Conservation (phyloP, 2,329 filamentous ascomycete species). For the Fusarium metavorans region DNA sequence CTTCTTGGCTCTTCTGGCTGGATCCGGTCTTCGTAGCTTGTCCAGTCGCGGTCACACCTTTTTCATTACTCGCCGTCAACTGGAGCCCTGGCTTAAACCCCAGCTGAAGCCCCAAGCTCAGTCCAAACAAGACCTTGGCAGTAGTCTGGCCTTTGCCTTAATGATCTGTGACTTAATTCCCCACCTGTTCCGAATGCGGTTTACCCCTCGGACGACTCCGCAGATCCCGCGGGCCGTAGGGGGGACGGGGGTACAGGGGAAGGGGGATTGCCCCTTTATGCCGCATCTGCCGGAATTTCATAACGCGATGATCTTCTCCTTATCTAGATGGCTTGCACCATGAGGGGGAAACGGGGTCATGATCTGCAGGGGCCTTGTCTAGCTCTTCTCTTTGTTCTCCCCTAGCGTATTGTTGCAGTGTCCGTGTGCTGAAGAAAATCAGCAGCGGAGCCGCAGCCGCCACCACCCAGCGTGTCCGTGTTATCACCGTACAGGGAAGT, state of each 20-base stretch:
- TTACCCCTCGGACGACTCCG: neutral
- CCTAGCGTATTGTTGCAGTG: neutral
- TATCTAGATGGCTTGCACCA: conserved; percentile 8
- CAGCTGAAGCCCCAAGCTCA: neutral
- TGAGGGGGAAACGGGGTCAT: neutral
- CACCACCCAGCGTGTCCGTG: neutral
- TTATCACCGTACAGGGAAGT: neutral
- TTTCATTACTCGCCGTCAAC: neutral
- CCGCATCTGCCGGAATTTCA: conserved; percentile 3
- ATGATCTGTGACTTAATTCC: neutral
- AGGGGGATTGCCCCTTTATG: neutral
- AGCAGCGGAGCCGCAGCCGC: conserved; percentile 10
- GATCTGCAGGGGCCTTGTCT: conserved; percentile 5
- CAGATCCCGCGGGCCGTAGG: neutral
- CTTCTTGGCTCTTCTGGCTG: neutral
- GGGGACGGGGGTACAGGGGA: neutral
- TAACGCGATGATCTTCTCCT: conserved; percentile 5
- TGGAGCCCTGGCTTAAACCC: neutral
- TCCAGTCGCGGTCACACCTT: neutral
- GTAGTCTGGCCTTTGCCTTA: neutral
- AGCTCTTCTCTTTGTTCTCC: neutral
- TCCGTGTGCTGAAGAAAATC: neutral
- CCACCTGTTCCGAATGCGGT: neutral
- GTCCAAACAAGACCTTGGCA: neutral
- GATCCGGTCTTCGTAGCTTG: neutral